These are phyloP conservation scores for Podila epigama DNA, from an alignment of 192 early-diverging fungal species.

Conservation along the genomic window DNA sequence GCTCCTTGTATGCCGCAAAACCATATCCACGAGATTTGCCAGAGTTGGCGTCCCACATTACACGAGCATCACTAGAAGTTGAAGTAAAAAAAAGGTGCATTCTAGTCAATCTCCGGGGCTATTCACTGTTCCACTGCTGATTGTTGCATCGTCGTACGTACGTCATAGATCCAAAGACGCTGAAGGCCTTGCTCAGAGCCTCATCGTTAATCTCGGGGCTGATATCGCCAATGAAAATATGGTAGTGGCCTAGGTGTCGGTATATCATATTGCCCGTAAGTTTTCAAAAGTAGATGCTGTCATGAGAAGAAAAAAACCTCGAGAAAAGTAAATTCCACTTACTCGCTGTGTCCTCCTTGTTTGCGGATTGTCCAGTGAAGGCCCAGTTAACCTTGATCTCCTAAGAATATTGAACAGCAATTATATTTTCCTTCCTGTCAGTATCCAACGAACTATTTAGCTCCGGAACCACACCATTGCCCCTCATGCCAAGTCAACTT, in stretches of 20 bases:
- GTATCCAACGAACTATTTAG: no score
- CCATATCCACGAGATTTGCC: constrained; percentile 93
- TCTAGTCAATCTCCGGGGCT: neutral
- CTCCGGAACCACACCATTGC: no score
- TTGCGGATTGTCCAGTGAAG: constrained; percentile 53
- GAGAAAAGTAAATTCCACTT: no score
- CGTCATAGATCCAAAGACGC: constrained; percentile 76
- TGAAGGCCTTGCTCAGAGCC: constrained; percentile 78
- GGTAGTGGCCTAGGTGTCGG: constrained; percentile 68
- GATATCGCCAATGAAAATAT: constrained; percentile 94
- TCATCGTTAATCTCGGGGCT: constrained; percentile 91
- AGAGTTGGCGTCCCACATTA: constrained; percentile 91
- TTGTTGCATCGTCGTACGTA: constrained; percentile 50
- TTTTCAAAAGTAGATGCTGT: no score
- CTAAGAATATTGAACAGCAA: no score
- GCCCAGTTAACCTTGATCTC: constrained; percentile 79
- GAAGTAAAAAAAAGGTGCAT: neutral
- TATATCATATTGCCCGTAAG: no score
- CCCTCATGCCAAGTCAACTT: constrained; percentile 5
- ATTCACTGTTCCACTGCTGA: neutral
- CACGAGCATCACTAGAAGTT: constrained; percentile 78
- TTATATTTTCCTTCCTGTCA: no score
- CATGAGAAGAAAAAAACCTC: no score
- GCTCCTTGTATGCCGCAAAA: constrained; percentile 91
- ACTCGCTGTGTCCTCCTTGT: constrained; percentile 74